phyloP scores from a whole-genome alignment of 2,329 filamentous ascomycete species.

The Fusarium praegraminearum region DNA sequence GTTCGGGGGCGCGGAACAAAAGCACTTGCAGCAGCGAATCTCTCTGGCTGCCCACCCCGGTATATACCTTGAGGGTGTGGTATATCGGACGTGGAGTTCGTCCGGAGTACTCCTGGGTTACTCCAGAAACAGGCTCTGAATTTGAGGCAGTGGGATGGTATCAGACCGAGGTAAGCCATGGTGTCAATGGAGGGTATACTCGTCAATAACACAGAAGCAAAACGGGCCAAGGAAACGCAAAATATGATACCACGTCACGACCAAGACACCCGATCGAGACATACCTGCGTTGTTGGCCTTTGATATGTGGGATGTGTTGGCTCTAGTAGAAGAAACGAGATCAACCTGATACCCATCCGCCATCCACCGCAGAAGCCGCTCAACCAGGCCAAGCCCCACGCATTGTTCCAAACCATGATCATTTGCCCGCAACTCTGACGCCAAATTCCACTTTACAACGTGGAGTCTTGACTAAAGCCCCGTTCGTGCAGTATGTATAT shows the following conservation, averaged over 20 bases:
- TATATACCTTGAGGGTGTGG: constrained; percentile 15
- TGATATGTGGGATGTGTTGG: constrained; percentile 2
- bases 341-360: constrained; percentile 22
- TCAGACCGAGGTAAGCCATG: neutral
- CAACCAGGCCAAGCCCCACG: constrained; percentile 21
- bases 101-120: constrained; percentile 11
- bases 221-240: neutral
- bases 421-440: neutral
- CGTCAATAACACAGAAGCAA: neutral
- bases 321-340: constrained; percentile 21
- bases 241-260: neutral
- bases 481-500: neutral
- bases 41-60: constrained; percentile 14
- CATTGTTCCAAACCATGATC: constrained; percentile 8
- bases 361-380: constrained; percentile 25
- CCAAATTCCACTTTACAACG: constrained; percentile 1
- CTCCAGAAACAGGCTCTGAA: neutral
- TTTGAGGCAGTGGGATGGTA: neutral
- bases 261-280: neutral
- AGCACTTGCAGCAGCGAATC: constrained; percentile 28
- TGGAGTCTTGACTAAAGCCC: neutral
- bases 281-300: neutral
- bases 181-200: constrained; percentile 1
- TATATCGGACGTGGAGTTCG: neutral
- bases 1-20: constrained; percentile 11